These are phyloP conservation scores for Scenedesmus sp. DNA, from an alignment of 163 green algal genomes.

Conservation along the genomic window DNA sequence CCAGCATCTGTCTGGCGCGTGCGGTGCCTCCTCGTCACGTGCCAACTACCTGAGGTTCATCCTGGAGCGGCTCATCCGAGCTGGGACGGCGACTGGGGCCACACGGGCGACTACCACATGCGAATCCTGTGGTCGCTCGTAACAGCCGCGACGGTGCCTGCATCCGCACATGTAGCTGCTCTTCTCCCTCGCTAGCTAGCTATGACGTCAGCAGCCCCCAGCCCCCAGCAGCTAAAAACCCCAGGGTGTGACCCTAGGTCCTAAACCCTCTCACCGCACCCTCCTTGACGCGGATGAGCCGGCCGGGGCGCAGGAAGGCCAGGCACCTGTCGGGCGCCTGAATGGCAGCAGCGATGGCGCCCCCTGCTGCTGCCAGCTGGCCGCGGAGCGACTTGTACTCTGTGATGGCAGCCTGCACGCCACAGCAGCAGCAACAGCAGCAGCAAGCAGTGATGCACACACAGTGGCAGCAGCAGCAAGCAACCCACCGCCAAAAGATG, in stretches of 20 bases:
- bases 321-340: constrained; percentile 81
- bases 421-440: neutral
- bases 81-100: too few species aligned
- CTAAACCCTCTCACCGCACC: constrained; percentile 7
- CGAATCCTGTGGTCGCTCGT: too few species aligned
- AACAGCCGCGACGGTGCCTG: too few species aligned
- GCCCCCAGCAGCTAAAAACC: too few species aligned
- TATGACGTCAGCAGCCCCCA: too few species aligned
- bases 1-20: neutral
- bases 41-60: too few species aligned
- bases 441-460: neutral
- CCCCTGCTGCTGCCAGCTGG: constrained; percentile 63
- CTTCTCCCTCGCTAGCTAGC: too few species aligned
- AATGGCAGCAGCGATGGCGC: constrained; percentile 67
- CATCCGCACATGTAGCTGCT: too few species aligned
- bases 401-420: neutral
- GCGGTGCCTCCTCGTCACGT: too few species aligned
- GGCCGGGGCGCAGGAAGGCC: constrained; percentile 86
- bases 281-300: constrained; percentile 79
- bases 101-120: too few species aligned
- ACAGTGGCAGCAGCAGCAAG: neutral
- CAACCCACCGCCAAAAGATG: neutral
- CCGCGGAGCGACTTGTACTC: constrained; percentile 71
- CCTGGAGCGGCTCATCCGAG: too few species aligned
- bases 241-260: neutral